Evolutionary conservation across 345 rosid genomes (phyloP).

Genomic region (Boechera stricta): DNA sequence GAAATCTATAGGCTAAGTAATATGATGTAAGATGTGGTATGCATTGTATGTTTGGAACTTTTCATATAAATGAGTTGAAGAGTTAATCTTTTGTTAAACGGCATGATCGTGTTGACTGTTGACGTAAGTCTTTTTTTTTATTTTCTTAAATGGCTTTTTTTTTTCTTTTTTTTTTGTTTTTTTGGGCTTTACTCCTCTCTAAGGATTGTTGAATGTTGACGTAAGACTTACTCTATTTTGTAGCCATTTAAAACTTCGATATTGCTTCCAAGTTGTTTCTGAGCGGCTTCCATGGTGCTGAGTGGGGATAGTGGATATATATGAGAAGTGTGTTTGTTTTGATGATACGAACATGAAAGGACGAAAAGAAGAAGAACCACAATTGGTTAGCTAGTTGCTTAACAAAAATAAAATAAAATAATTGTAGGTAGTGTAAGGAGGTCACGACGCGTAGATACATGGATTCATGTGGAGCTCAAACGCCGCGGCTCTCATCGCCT

Average conservation of each 20-base stretch:
- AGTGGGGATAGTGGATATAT: background rate
- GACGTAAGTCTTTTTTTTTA: background rate
- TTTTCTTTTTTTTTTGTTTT: no score
- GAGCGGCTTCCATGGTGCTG: background rate
- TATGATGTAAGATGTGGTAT: no score
- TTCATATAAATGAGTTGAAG: no score
- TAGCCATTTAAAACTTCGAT: background rate
- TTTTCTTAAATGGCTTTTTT: no score
- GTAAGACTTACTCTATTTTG: background rate
- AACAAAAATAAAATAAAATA: no score
- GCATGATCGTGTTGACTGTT: background rate
- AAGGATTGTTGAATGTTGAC: background rate
- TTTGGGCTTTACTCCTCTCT: no score
- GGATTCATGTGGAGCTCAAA: slow-evolving; percentile 33
- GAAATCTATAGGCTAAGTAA: no score
- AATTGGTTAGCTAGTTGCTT: background rate
- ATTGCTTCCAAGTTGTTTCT: slow-evolving; percentile 1
- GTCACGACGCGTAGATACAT: slow-evolving; percentile 9
- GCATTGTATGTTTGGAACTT: no score
- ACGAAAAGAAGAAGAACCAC: background rate
- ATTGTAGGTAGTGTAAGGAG: background rate
- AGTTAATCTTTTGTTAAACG: no score
- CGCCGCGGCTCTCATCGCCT: slow-evolving; percentile 29
- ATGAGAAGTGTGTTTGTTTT: background rate
- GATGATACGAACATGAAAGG: background rate